Conservation (phyloP, 2,329 filamentous ascomycete genomes). For the Magnaporthiopsis poae region DNA sequence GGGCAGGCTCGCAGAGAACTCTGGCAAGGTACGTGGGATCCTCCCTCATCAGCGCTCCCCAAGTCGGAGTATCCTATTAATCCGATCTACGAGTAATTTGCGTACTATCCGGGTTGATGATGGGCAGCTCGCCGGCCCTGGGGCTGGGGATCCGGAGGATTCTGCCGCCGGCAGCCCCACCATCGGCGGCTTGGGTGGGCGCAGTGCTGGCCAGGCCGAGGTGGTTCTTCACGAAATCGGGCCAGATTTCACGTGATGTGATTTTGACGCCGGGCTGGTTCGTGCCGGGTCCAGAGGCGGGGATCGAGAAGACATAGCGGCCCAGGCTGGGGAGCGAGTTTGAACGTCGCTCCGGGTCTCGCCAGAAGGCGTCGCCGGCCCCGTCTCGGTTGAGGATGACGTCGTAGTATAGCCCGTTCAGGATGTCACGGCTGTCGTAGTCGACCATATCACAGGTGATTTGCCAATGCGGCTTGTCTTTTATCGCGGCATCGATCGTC, state of each 20-base stretch:
- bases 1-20: too few species aligned
- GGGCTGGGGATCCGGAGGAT: conserved; percentile 27
- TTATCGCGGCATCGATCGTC: not conserved
- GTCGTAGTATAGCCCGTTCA: conserved; percentile 61
- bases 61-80: too few species aligned
- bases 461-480: not conserved
- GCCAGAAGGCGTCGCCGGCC: conserved; percentile 33
- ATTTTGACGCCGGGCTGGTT: not conserved
- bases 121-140: conserved; percentile 53
- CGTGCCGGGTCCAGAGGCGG: conserved; percentile 8
- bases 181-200: too few species aligned
- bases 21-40: too few species aligned
- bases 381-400: conserved; percentile 47
- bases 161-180: not conserved
- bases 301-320: conserved; percentile 34
- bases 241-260: not conserved
- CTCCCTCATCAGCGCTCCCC: too few species aligned
- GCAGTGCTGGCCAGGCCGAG: too few species aligned
- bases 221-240: not conserved
- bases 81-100: too few species aligned
- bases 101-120: too few species aligned
- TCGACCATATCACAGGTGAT: conserved; percentile 56
- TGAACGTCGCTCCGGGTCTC: conserved; percentile 28
- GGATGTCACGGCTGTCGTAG: conserved; percentile 55
- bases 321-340: conserved; percentile 29